Conservation (phyloP, 1,284 basidiomycete species). For the Earliella scabrosa region DNA sequence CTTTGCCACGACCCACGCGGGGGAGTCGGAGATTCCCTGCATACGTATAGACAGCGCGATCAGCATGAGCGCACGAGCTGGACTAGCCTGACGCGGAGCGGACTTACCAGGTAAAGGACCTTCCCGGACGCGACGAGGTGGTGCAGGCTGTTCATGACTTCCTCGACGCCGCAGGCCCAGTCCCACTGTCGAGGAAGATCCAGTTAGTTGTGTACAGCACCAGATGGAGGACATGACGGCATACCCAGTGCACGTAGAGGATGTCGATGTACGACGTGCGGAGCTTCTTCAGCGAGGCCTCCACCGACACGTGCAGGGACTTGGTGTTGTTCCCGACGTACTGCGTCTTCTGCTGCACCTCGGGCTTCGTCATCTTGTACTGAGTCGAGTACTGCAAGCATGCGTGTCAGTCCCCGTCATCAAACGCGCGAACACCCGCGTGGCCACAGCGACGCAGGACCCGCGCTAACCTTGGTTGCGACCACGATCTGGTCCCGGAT, state of each 20-base stretch:
- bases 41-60: not conserved
- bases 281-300: conserved; percentile 53
- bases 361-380: too few relatives aligned
- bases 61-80: too few relatives aligned
- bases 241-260: not conserved
- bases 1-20: conserved; percentile 33
- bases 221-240: not conserved
- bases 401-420: not conserved
- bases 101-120: conserved; percentile 44
- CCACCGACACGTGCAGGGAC: conserved; percentile 45
- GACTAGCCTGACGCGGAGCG: not conserved
- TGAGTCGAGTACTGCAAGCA: too few relatives aligned
- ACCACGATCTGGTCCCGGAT: too few relatives aligned
- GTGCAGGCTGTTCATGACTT: conserved; percentile 53
- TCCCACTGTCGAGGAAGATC: conserved; percentile 37
- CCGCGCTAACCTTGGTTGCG: too few relatives aligned
- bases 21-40: conserved; percentile 33
- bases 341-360: conserved; percentile 27
- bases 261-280: conserved; percentile 58
- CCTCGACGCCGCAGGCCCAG: conserved; percentile 44
- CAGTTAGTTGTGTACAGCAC: not conserved
- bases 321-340: conserved; percentile 49
- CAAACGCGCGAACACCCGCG: conserved; percentile 38
- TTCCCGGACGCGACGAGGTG: conserved; percentile 43
- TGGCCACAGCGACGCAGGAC: too few relatives aligned